These are phyloP conservation scores for Trametes maxima DNA, from an alignment of 768 basidiomycete genomes.

Conservation along the genomic window DNA sequence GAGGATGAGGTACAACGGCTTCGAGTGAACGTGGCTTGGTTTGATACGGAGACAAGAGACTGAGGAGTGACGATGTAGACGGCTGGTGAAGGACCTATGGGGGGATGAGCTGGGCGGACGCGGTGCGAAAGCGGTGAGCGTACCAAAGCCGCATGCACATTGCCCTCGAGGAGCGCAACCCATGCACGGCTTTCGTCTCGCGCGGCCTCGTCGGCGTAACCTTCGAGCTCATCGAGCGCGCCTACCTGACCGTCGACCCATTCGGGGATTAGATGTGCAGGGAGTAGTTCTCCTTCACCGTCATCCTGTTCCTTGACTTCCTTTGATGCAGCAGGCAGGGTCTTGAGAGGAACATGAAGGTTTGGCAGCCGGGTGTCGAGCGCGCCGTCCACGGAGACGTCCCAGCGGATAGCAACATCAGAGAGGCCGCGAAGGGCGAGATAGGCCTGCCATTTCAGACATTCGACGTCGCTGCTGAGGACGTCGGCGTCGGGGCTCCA, in stretches of 20 bases:
- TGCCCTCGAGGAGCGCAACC: conserved; percentile 76
- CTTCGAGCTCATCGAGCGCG: conserved; percentile 52
- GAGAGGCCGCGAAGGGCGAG: conserved; percentile 65
- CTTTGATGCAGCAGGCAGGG: conserved; percentile 15
- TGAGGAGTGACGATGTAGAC: conserved; percentile 42
- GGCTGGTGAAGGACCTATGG: conserved; percentile 54
- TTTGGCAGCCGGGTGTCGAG: conserved; percentile 71
- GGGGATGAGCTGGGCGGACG: neutral
- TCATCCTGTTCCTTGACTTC: conserved; percentile 32
- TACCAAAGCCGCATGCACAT: conserved; percentile 77
- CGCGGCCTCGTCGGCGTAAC: conserved; percentile 60
- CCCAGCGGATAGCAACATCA: conserved; percentile 60
- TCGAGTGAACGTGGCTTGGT: conserved; percentile 40
- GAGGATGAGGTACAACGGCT: conserved; percentile 62
- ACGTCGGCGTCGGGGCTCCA: conserved; percentile 31
- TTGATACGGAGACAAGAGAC: conserved; percentile 43
- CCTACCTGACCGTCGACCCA: conserved; percentile 67
- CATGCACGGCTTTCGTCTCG: conserved; percentile 81
- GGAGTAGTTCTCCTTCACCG: conserved; percentile 52
- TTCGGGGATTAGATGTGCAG: conserved; percentile 67
- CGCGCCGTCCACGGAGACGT: conserved; percentile 70
- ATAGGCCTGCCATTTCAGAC: conserved; percentile 90
- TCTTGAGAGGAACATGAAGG: conserved; percentile 56
- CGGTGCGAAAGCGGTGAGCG: conserved; percentile 16
- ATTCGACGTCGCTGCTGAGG: conserved; percentile 80